Base-by-base conservation (phyloP, 2,329 filamentous ascomycete genomes). In the Xylariales sp. region DNA sequence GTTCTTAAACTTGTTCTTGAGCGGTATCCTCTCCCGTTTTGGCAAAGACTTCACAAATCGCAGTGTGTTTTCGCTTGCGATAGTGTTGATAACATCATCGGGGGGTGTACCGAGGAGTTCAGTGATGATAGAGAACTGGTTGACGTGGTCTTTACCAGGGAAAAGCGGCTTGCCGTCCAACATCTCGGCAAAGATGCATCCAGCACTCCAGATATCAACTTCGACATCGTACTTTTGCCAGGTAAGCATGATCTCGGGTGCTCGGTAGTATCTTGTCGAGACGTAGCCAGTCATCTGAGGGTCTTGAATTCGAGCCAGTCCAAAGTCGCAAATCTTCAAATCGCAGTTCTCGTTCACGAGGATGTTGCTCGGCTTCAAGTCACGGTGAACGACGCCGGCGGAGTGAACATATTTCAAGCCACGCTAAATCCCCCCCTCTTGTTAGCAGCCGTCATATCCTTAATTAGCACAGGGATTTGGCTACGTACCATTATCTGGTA, bases 221-320 rank as follows among this genome's bases (percentile, higher is more conserved):
- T 97, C 93, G 33, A 97, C 83, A 53, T 98, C 93, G 67, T 98
- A 98, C 71, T 98, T 98, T 73, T 98, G 93, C 93, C 93, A 98
- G 48, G 93, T 97, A 60, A 98, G 88, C 93, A 98, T 98, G 61
- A 98, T 98, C 67, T 98, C 93, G 14, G 93, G 93, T 7, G 93
- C 93, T 57, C 93, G 83, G 76, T 98, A 98, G 75, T 98, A 98
- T 74, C 93, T 78, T 45, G 93, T 98, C 33, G 93, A 97, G 44
- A 98, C 93, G 60, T 98, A 98, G 52, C 93, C 93, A 29, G 93
- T 98, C 93, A 98, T 98, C 68, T 98, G 93, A 24, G 93, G 93
- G 59, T 98, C 93, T 63, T 98, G 93, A 55, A 98, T 95, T 64
- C 93, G 88, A 38, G 93, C 93, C 43, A 98, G 76, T 50, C 93